phyloP scores from a whole-genome alignment of 805 yeast genomes.

The Candida sanyiensis region DNA sequence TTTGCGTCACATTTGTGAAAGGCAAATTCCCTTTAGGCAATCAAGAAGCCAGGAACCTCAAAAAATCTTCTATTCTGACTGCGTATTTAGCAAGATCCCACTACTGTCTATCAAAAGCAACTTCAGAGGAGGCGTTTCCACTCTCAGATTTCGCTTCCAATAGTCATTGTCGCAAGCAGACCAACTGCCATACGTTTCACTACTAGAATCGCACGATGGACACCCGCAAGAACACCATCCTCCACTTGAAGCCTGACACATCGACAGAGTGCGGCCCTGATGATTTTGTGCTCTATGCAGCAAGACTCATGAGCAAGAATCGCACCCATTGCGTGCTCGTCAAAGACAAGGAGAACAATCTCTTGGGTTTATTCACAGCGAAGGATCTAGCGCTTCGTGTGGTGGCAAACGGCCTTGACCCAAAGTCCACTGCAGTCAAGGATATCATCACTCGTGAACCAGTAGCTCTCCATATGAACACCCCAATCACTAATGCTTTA shows the following conservation, averaged over 20 bases:
- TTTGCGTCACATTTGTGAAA: constrained; percentile 5
- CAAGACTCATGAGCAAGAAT: constrained; percentile 33
- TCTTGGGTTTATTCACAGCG: constrained; percentile 40
- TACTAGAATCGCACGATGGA: too few species aligned
- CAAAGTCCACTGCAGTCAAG: constrained; percentile 26
- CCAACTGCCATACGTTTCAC: too few species aligned
- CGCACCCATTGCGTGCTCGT: constrained; percentile 39
- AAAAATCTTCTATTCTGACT: too few species aligned
- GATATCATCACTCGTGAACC: constrained; percentile 38
- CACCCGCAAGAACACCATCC: constrained; percentile 14
- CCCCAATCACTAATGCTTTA: constrained; percentile 38
- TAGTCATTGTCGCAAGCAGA: too few species aligned
- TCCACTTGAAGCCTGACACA: constrained; percentile 29
- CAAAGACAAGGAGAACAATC: constrained; percentile 20
- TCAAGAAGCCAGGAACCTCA: too few species aligned
- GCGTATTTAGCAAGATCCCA: too few species aligned
- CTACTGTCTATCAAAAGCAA: too few species aligned
- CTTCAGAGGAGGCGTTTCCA: too few species aligned
- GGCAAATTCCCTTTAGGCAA: background rate
- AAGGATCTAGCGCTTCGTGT: constrained; percentile 43
- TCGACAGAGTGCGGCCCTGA: constrained; percentile 33
- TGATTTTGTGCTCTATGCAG: constrained; percentile 29
- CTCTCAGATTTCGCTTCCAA: too few species aligned
- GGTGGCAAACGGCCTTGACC: constrained; percentile 28
- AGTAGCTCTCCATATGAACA: constrained; percentile 29